Evolutionary conservation across 305 asterid genomes (phyloP).

Genomic region (Rubia balearica): DNA sequence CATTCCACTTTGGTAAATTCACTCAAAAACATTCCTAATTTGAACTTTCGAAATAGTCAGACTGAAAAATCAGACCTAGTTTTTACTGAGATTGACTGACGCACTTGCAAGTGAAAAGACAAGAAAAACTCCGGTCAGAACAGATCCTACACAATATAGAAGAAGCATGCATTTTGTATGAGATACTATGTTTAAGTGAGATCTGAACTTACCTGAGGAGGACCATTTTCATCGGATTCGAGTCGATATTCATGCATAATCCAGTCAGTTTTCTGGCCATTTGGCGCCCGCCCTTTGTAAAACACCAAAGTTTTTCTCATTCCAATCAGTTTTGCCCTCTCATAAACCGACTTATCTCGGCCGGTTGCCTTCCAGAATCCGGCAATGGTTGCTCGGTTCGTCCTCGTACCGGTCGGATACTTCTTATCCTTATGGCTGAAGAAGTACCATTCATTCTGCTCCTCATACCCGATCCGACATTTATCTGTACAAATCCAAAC

Average conservation of each 20-base stretch:
- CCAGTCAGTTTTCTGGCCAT: conserved; percentile 81
- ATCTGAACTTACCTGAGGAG: conserved; percentile 52
- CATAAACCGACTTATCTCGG: conserved; percentile 64
- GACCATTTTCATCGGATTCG: conserved; percentile 49
- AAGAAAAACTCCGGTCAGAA: neutral
- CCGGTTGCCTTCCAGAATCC: conserved; percentile 95
- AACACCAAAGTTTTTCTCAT: conserved; percentile 89
- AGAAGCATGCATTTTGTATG: neutral
- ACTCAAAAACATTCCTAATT: neutral
- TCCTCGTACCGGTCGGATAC: conserved; percentile 73
- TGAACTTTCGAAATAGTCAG: neutral
- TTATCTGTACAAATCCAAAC: conserved; percentile 32
- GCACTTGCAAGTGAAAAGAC: neutral
- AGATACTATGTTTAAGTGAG: neutral
- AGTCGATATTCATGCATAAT: conserved; percentile 85
- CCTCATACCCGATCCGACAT: conserved; percentile 73
- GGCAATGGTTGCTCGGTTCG: conserved; percentile 71
- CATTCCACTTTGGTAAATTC: neutral
- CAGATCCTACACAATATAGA: neutral
- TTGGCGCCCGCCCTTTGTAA: conserved; percentile 82
- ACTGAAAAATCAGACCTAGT: neutral
- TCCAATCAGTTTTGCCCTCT: conserved; percentile 49
- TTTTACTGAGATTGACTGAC: neutral
- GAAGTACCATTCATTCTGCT: conserved; percentile 74
- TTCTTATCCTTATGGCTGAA: conserved; percentile 79